phyloP scores from a whole-genome alignment of 2,329 filamentous ascomycete genomes.

The Byssothecium circinans region DNA sequence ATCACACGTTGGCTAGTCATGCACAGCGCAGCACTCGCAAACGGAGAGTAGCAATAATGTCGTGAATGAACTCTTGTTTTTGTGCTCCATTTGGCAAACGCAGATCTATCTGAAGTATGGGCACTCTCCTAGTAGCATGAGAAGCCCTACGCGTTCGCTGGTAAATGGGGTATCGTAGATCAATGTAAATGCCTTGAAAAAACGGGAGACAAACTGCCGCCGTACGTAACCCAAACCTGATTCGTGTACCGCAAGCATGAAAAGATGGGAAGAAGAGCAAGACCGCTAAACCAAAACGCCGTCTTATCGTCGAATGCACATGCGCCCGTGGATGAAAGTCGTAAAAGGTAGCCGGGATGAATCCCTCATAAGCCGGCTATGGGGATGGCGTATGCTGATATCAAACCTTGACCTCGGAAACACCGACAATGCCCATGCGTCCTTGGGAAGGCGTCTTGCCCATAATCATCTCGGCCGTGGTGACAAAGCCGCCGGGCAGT shows the following conservation, averaged over 20 bases:
- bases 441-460: slow-evolving; percentile 35
- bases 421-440: slow-evolving; percentile 18
- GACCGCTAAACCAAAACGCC: neutral
- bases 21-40: neutral
- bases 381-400: no score
- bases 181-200: slow-evolving; percentile 2
- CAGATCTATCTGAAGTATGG: slow-evolving; percentile 20
- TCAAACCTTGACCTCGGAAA: slow-evolving; percentile 27
- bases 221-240: neutral
- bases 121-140: slow-evolving; percentile 30
- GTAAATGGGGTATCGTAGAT: slow-evolving; percentile 32
- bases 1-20: neutral
- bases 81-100: slow-evolving; percentile 35
- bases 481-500: slow-evolving; percentile 61
- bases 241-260: no score
- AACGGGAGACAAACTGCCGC: no score
- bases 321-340: neutral
- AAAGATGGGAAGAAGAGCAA: neutral
- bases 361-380: neutral
- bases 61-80: slow-evolving; percentile 22
- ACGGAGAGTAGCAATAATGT: neutral
- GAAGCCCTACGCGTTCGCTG: slow-evolving; percentile 38
- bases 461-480: slow-evolving; percentile 58
- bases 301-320: no score
- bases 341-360: neutral